Base-by-base conservation (phyloP, 257 asterid genomes). In the Prunella vulgaris region DNA sequence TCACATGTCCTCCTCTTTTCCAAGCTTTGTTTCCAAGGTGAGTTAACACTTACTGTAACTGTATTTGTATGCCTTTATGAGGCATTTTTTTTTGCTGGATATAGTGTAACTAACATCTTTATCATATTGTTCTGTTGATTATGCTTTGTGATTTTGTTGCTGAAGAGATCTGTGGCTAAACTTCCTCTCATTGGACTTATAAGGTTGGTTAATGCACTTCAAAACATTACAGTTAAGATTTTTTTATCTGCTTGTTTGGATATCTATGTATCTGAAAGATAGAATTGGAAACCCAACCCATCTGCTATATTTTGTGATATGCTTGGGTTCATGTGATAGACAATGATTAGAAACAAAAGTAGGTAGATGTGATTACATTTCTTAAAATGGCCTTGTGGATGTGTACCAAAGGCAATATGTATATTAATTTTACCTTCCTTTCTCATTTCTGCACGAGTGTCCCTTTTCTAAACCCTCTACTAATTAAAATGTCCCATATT, bases 1-100 rank as follows among this genome's bases (percentile, higher is more conserved):
- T 80, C 97, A 94, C 80, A 85, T 83, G 97, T 91, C 95, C 14
- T 73, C 87, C 60, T 87, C 88, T 67, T 94, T 94, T 78, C 96
- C 99, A 49, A 94, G 97, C 83, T 94, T 94, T 76, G 99, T 91
- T 56, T 96, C 99, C 38, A 94, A 94, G 97, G 99, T 94, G 70
- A 68, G 88, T 78, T 59, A 73, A 71, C 27, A 35, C 70, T 70
- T 66, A 52, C 66, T 53, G 67, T 64, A 5, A 22, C 21, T 38
- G 52, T n/a, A 20, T 62, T 17, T 60, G 37, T 22, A 35, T 73
- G 62, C 24, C 40, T 61, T 60, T 48, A 15, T 18, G 58, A 64
- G 37, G 60, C 24, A 10, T 37, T 4, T 46, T 21, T n/a, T n/a
- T 46, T 51, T 49, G 58, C 18, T 5, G 20, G 10, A 21, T 49